Conservation (phyloP, 805 yeast species). For the Metschnikowia lunata region DNA sequence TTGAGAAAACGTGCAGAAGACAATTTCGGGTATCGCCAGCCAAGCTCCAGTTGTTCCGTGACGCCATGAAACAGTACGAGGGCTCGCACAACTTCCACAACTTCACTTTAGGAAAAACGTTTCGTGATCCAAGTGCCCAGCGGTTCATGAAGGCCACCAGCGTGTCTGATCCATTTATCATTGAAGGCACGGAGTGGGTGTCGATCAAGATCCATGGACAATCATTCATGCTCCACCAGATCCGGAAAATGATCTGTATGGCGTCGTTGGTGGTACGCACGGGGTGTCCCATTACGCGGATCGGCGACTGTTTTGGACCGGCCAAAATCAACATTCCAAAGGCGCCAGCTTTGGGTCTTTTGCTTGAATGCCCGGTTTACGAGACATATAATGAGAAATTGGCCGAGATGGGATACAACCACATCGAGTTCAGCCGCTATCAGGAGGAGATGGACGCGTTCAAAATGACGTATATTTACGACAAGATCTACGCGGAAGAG, state of each 20-base stretch:
- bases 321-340: slow-evolving; percentile 86
- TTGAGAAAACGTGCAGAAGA: slow-evolving; percentile 67
- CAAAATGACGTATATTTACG: slow-evolving; percentile 85
- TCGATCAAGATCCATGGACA: slow-evolving; percentile 97
- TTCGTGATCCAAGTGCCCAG: slow-evolving; percentile 78
- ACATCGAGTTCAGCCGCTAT: slow-evolving; percentile 63
- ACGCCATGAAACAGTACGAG: slow-evolving; percentile 65
- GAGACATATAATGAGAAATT: slow-evolving; percentile 75
- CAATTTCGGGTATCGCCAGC: slow-evolving; percentile 60
- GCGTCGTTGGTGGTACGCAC: slow-evolving; percentile 81
- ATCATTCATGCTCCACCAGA: slow-evolving; percentile 96
- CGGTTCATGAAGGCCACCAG: slow-evolving; percentile 76
- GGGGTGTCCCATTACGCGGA: slow-evolving; percentile 75
- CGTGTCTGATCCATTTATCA: slow-evolving; percentile 85
- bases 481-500: slow-evolving; percentile 88
- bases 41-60: slow-evolving; percentile 59
- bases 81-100: slow-evolving; percentile 94
- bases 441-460: slow-evolving; percentile 73
- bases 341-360: slow-evolving; percentile 92
- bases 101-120: slow-evolving; percentile 76
- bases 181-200: slow-evolving; percentile 93
- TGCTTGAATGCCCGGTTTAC: slow-evolving; percentile 88
- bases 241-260: slow-evolving; percentile 97
- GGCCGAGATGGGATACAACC: slow-evolving; percentile 71
- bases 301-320: slow-evolving; percentile 69